Percentiles rank a stretch among this genome's conserved stretches.
Conservation (phyloP, 768 basidiomycete genomes). For the Leccinellum rugosiceps region DNA sequence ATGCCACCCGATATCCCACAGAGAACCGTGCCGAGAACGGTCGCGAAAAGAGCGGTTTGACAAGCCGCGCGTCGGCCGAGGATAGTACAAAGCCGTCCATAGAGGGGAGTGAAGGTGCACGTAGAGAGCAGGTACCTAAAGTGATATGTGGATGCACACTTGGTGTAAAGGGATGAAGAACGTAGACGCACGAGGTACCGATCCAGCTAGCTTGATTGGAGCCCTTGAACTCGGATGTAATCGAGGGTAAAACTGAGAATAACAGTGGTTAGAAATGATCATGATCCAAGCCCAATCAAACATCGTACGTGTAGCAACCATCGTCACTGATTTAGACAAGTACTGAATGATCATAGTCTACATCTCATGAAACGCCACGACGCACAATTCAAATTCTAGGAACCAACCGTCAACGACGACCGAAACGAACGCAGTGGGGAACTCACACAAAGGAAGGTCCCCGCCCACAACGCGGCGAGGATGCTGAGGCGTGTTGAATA, state of each 20-base stretch:
- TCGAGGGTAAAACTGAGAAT: constrained; percentile 11
- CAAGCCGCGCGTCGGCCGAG: constrained; percentile 68
- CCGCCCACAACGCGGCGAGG: constrained; percentile 64
- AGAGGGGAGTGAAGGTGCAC: constrained; percentile 78
- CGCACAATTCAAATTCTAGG: background rate
- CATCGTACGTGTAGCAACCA: constrained; percentile 22
- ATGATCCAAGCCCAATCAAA: background rate
- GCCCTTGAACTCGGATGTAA: constrained; percentile 25
- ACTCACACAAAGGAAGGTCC: constrained; percentile 69
- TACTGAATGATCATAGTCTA: background rate
- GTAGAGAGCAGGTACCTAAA: constrained; percentile 61
- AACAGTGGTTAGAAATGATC: background rate
- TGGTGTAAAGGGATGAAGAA: background rate
- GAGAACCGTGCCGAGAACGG: constrained; percentile 54
- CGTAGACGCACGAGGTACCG: constrained; percentile 20
- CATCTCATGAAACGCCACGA: background rate
- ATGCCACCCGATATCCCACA: constrained; percentile 68
- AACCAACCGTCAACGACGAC: background rate
- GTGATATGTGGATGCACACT: background rate
- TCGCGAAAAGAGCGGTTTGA: constrained; percentile 57
- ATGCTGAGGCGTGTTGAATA: constrained; percentile 56
- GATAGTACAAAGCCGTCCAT: constrained; percentile 73
- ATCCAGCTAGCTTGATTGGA: constrained; percentile 30
- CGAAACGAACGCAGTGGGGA: background rate
- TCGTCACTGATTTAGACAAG: constrained; percentile 13